phyloP scores from a whole-genome alignment of 176 grass and related monocot genomes.

The Puya raimondii region DNA sequence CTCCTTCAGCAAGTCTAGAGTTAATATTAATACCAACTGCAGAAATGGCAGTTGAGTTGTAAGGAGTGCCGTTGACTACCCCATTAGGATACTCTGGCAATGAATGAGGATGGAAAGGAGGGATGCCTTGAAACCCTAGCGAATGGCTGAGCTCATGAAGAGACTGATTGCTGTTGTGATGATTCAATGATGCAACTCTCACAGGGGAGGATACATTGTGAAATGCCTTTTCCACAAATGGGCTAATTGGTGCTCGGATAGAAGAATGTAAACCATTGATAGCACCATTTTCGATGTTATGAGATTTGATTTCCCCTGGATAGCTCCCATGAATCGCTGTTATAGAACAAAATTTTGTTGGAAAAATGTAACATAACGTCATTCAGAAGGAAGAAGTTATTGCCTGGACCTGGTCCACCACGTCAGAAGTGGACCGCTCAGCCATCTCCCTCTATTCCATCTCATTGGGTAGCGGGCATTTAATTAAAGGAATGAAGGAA shows the following conservation, averaged over 20 bases:
- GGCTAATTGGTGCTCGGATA: slow-evolving; percentile 32
- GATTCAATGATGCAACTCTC: slow-evolving; percentile 38
- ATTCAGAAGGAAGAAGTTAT: not conserved
- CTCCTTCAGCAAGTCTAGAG: slow-evolving; percentile 41
- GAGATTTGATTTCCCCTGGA: slow-evolving; percentile 22
- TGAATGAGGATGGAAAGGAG: slow-evolving; percentile 42
- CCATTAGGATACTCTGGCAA: slow-evolving; percentile 37
- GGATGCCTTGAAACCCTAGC: slow-evolving; percentile 50
- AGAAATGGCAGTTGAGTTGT: slow-evolving; percentile 37
- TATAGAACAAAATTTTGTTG: not conserved
- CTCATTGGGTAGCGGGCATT: no score
- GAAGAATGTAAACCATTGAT: slow-evolving; percentile 46
- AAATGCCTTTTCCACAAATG: slow-evolving; percentile 56
- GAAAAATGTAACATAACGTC: not conserved
- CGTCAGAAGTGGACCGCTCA: no score
- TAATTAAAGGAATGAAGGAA: no score
- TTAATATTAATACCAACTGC: slow-evolving; percentile 19
- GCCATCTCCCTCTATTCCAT: no score
- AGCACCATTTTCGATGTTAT: slow-evolving; percentile 48
- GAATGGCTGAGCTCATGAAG: slow-evolving; percentile 50
- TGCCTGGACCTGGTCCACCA: no score
- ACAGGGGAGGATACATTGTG: slow-evolving; percentile 66
- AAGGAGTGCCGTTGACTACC: slow-evolving; percentile 35
- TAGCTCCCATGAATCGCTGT: no score
- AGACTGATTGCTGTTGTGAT: slow-evolving; percentile 29